A percentile compares a stretch with the other conserved stretches of the same genome.
These are phyloP conservation scores for Cercophora samala DNA, from an alignment of 495 filamentous ascomycete species.

Conservation along the genomic window DNA sequence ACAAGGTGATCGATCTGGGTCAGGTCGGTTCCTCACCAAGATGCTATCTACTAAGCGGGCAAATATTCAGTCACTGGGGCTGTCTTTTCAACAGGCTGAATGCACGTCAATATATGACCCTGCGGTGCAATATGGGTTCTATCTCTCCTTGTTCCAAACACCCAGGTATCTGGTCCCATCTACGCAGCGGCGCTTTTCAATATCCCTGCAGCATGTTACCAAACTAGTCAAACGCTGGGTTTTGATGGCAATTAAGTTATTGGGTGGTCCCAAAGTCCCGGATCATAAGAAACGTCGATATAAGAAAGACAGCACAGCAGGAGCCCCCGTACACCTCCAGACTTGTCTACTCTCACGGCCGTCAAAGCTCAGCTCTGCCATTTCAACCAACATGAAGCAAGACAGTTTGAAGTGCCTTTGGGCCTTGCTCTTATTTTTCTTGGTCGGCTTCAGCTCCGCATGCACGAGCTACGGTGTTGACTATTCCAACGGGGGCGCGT, in stretches of 20 bases:
- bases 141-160: constrained; percentile 14
- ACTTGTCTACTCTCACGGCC: neutral
- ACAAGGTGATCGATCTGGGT: neutral
- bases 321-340: neutral
- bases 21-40: neutral
- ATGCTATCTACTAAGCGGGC: neutral
- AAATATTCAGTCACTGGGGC: neutral
- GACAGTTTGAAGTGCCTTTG: constrained; percentile 22
- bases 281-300: neutral
- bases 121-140: constrained; percentile 25
- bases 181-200: neutral
- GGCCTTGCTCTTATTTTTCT: constrained; percentile 27
- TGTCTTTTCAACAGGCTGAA: constrained; percentile 32
- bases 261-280: neutral
- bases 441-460: constrained; percentile 30
- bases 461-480: constrained; percentile 45
- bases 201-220: constrained; percentile 5
- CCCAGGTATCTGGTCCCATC: constrained; percentile 30
- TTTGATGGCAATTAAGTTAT: neutral
- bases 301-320: neutral
- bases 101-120: constrained; percentile 27
- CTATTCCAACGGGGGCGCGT: constrained; percentile 42
- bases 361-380: neutral
- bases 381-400: constrained; percentile 19
- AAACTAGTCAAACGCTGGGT: neutral